Evolutionary conservation across 352 stramenopile genomes (phyloP).

Genomic region (Phytophthora multivora): DNA sequence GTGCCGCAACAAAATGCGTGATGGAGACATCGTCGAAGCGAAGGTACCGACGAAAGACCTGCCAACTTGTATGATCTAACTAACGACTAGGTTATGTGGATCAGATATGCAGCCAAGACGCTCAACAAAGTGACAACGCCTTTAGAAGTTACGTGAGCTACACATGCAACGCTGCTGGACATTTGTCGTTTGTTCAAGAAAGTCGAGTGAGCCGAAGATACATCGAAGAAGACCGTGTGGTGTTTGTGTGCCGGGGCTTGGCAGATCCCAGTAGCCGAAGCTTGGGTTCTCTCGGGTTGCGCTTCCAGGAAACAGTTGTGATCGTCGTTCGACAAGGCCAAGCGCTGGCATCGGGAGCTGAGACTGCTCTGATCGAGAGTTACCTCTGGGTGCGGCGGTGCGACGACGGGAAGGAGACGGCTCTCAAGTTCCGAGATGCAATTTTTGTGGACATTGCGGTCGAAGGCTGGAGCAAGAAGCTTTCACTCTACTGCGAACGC

Average conservation of each 20-base stretch:
- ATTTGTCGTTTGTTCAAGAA: conserved; percentile 12
- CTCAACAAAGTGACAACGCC: neutral
- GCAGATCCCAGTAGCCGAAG: conserved; percentile 11
- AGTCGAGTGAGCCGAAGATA: conserved; percentile 11
- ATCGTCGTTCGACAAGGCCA: conserved; percentile 14
- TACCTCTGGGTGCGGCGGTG: conserved; percentile 11
- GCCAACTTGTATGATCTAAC: neutral
- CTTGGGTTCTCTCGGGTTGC: conserved; percentile 8
- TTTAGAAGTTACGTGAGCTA: conserved; percentile 15
- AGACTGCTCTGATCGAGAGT: conserved; percentile 17
- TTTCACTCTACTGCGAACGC: conserved; percentile 10
- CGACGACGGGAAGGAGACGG: conserved; percentile 17
- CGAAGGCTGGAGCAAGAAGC: conserved; percentile 12
- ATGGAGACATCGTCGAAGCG: conserved; percentile 10
- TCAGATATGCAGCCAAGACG: conserved; percentile 15
- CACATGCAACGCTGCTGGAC: conserved; percentile 9
- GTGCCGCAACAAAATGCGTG: conserved; percentile 3
- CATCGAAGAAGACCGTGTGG: conserved; percentile 9
- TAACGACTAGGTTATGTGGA: neutral
- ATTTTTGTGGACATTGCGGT: conserved; percentile 11
- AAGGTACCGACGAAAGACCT: conserved; percentile 8
- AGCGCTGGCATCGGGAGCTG: conserved; percentile 2
- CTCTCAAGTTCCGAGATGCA: conserved; percentile 4
- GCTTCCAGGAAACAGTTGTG: conserved; percentile 18
- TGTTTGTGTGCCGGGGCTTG: conserved; percentile 11